These are phyloP conservation scores for Mycena leptocephala DNA, from an alignment of 768 basidiomycete species.

Conservation along the genomic window DNA sequence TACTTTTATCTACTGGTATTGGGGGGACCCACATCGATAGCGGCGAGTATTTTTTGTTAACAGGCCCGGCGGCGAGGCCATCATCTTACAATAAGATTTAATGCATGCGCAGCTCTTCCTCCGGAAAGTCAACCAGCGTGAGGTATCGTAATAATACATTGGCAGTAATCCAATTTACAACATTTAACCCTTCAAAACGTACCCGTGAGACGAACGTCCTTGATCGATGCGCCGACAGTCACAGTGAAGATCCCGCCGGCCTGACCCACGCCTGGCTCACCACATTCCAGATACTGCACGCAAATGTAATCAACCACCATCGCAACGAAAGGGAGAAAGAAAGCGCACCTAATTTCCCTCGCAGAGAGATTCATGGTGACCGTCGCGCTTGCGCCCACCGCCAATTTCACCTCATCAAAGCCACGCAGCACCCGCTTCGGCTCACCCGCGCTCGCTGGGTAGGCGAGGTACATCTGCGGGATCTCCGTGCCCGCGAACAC, in stretches of 20 bases:
- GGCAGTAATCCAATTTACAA: neutral
- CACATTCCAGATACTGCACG: slow-evolving; percentile 25
- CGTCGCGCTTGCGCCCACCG: slow-evolving; percentile 51
- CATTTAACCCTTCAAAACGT: slow-evolving; percentile 17
- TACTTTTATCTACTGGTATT: too few species aligned
- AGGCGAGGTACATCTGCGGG: slow-evolving; percentile 70
- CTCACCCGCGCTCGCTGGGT: slow-evolving; percentile 62
- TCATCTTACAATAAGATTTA: too few species aligned
- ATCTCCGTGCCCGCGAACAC: slow-evolving; percentile 66
- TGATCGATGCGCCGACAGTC: slow-evolving; percentile 36
- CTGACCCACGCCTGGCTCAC: slow-evolving; percentile 27
- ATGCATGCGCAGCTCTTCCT: too few species aligned
- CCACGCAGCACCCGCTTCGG: slow-evolving; percentile 67
- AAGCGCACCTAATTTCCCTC: slow-evolving; percentile 62
- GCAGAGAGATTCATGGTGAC: slow-evolving; percentile 57
- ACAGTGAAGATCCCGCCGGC: slow-evolving; percentile 32
- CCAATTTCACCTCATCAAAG: slow-evolving; percentile 64
- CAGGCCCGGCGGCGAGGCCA: too few species aligned
- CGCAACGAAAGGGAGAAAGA: neutral
- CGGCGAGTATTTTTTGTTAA: too few species aligned
- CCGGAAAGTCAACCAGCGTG: too few species aligned
- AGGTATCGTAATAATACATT: neutral
- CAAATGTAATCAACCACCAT: neutral
- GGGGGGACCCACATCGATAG: too few species aligned
- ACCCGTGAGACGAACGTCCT: slow-evolving; percentile 33